Conservation (phyloP, 148 eudicot species). For the Rhododendron molle region DNA sequence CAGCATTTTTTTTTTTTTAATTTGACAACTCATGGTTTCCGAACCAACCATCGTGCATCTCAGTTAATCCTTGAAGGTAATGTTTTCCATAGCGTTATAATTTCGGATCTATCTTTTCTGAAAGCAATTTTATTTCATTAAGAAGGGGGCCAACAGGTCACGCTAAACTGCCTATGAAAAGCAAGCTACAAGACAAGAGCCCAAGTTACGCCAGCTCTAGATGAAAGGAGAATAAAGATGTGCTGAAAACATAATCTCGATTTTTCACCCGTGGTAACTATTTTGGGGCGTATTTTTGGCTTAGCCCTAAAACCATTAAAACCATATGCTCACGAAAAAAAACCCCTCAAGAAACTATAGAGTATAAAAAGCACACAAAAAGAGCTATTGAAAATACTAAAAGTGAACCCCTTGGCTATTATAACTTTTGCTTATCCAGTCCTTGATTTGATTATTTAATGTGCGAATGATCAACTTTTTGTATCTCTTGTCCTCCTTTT, state of each 20-base stretch:
- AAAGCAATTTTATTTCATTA: neutral
- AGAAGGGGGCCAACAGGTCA: neutral
- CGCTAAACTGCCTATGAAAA: too few species aligned
- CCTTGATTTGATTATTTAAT: neutral
- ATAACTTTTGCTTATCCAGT: neutral
- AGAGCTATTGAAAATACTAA: neutral
- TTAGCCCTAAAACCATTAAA: neutral
- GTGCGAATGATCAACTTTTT: slow-evolving; percentile 9
- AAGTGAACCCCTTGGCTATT: neutral
- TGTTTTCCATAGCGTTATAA: too few species aligned
- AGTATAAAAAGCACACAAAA: neutral
- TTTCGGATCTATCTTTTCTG: neutral
- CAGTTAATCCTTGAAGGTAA: neutral
- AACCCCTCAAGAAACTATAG: too few species aligned
- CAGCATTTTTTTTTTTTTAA: neutral
- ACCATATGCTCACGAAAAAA: neutral
- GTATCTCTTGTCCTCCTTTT: slow-evolving; percentile 18
- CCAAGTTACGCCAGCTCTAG: neutral
- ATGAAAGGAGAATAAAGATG: neutral
- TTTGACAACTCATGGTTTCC: neutral
- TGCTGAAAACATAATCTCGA: neutral
- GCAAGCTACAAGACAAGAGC: neutral
- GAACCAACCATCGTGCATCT: neutral
- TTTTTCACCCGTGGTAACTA: neutral
- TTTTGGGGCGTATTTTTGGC: neutral